Conservation (phyloP, 164 flowering plant species). For the Paratinospora sagittata region DNA sequence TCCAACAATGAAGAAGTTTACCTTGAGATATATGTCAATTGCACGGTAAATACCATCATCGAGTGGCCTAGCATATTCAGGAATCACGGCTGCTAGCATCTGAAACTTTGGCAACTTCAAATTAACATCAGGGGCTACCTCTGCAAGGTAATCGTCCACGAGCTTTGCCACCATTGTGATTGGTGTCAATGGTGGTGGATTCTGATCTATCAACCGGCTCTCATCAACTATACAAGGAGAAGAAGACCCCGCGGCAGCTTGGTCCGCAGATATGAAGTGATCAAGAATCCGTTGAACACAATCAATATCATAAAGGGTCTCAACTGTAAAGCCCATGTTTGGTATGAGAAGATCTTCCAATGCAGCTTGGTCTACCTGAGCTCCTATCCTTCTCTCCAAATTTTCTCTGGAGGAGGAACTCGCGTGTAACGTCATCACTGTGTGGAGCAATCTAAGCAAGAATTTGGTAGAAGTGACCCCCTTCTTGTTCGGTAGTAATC, state of each 20-base stretch:
- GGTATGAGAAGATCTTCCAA: conserved; percentile 74
- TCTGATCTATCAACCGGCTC: conserved; percentile 37
- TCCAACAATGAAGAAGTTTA: conserved; percentile 18
- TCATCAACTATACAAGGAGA: conserved; percentile 43
- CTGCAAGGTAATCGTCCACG: conserved; percentile 67
- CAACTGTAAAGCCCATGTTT: conserved; percentile 52
- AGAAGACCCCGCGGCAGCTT: conserved; percentile 20
- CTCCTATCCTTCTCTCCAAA: conserved; percentile 61
- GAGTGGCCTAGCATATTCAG: conserved; percentile 68
- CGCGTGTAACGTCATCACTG: conserved; percentile 50
- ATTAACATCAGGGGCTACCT: conserved; percentile 75
- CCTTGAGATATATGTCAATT: conserved; percentile 78
- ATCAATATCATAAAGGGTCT: conserved; percentile 69
- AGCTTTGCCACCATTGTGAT: conserved; percentile 70
- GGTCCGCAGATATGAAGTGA: conserved; percentile 45
- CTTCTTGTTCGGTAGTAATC: conserved; percentile 49
- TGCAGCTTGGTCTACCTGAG: conserved; percentile 62
- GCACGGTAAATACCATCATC: conserved; percentile 85
- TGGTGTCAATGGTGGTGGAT: conserved; percentile 40
- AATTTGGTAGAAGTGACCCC: conserved; percentile 48
- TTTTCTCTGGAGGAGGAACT: conserved; percentile 47
- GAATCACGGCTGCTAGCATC: conserved; percentile 58
- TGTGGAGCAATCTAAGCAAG: conserved; percentile 53
- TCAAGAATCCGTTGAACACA: conserved; percentile 70
- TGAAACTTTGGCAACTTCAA: conserved; percentile 59